Conservation (phyloP, 176 grass and related monocot genomes). For the Lolium multiflorum region DNA sequence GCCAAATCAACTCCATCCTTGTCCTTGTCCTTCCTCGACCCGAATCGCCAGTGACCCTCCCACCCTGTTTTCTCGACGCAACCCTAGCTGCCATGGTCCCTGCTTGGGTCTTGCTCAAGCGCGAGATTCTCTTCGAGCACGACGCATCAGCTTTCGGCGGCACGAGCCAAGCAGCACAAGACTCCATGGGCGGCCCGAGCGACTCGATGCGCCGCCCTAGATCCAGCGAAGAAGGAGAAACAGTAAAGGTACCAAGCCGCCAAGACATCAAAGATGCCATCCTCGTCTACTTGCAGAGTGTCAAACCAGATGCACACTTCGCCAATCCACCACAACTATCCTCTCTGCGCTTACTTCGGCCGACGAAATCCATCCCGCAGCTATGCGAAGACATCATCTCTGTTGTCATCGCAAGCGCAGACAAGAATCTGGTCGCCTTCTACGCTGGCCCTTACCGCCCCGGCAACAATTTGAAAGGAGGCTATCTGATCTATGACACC, state of each 20-base stretch:
- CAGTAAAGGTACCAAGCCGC: background rate
- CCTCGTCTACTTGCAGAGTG: background rate
- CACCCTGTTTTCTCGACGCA: no score
- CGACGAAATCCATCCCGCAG: background rate
- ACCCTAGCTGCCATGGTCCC: background rate
- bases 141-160: background rate
- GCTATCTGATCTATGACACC: background rate
- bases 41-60: no score
- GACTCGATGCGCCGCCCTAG: no score
- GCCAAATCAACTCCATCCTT: no score
- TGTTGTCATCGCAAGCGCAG: background rate
- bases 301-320: background rate
- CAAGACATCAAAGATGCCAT: background rate
- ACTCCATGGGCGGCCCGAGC: no score
- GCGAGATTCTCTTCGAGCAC: constrained; percentile 10
- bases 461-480: background rate
- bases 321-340: background rate
- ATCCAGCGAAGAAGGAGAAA: no score
- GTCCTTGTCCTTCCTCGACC: no score
- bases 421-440: constrained; percentile 20
- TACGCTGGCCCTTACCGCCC: background rate
- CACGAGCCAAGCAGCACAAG: no score
- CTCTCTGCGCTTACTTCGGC: background rate
- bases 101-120: background rate
- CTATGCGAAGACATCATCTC: background rate